Evolutionary conservation across 768 basidiomycete species (phyloP), one percentile per base, ranked within the genome.

Genomic region (Collybiopsis confluens): DNA sequence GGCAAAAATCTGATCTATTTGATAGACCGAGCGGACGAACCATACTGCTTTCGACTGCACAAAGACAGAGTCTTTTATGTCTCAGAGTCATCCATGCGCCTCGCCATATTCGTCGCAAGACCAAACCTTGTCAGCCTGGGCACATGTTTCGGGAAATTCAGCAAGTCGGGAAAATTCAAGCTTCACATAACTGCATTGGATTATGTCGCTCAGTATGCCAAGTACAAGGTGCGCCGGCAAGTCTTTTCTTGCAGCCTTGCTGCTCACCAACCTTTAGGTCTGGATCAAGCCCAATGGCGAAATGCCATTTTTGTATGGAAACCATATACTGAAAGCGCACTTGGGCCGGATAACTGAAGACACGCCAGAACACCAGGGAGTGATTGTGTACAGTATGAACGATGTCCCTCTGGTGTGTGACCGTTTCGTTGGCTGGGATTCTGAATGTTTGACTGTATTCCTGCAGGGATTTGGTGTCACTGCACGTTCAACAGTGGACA

Each of bases 211-310:
- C 91, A 97, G 65, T 98, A 97, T 66, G 95, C 97, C 18, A 98
- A 96, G 71, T 92, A 93, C 77, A 99, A 99, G 81, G 97, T 93
- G 57, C 51, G 73, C 54, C 35, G 18, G 18, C 11, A 51, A 2
- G 10, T 43, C 9, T 52, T 45, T 35, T 27, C 43, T n/a, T 9
- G 26, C 1, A 5, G 1, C 21, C 20, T 24, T 44, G n/a, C 21
- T 38, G 10, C 49, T 26, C 16, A 37, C 18, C 24, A 36, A 4
- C 30, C 37, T 27, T 21, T 3, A 98, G 96, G 82, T 98, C 16
- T 99, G 97, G 97, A 93, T 99, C 67, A 99, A 99, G 70, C 88
- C 95, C 23, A 96, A 98, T 59, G 97, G 97, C 64, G 97, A 99
- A 72, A 96, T 99, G 88, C 97, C 97, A 1, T 99, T 96, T 79